A percentile compares a stretch with the other conserved stretches of the same genome.
These are phyloP conservation scores for Lactarius evosmus DNA, from an alignment of 768 basidiomycete species.

Conservation along the genomic window DNA sequence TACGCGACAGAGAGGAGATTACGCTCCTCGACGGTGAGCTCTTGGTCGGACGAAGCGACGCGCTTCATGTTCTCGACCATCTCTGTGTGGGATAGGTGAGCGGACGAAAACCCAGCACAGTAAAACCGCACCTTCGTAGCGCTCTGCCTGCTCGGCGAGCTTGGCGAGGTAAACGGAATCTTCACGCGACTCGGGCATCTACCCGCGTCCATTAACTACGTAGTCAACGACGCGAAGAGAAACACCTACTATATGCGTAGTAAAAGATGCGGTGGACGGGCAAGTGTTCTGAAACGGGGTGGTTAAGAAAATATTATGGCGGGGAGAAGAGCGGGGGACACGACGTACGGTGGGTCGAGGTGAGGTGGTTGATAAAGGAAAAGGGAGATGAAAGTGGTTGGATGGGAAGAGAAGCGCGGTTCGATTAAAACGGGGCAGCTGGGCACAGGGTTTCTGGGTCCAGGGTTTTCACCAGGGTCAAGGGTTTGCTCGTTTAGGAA, in stretches of 20 bases:
- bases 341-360: constrained; percentile 20
- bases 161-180: constrained; percentile 99
- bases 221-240: background rate
- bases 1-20: constrained; percentile 97
- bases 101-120: constrained; percentile 22
- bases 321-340: constrained; percentile 14
- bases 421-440: constrained; percentile 30
- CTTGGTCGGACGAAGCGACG: constrained; percentile 95
- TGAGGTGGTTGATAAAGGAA: constrained; percentile 27
- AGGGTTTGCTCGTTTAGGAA: constrained; percentile 27
- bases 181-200: constrained; percentile 89
- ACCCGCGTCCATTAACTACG: constrained; percentile 11
- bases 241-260: constrained; percentile 23
- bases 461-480: constrained; percentile 28
- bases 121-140: constrained; percentile 78
- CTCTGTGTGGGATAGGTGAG: constrained; percentile 45
- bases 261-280: constrained; percentile 29
- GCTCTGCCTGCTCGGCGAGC: constrained; percentile 99
- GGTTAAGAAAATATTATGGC: constrained; percentile 18
- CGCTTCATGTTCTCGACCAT: constrained; percentile 99
- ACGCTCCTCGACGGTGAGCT: constrained; percentile 97
- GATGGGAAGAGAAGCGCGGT: constrained; percentile 21
- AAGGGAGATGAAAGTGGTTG: constrained; percentile 26
- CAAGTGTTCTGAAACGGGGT: constrained; percentile 25
- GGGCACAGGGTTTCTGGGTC: constrained; percentile 31